Base-by-base conservation (phyloP, 768 basidiomycete species). In the Russula foetens region DNA sequence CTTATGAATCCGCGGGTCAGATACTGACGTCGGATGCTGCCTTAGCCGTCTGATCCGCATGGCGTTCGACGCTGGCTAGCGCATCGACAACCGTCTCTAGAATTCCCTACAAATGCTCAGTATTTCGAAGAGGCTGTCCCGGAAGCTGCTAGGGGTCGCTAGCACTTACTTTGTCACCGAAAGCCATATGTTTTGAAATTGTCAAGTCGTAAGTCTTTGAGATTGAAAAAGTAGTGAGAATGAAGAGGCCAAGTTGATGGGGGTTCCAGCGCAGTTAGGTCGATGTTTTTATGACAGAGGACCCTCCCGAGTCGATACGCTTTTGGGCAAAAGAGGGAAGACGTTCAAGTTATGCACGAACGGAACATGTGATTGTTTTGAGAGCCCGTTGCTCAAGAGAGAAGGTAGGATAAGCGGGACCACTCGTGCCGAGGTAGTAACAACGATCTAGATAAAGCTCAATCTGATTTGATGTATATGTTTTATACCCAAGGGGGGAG, bases 291-390 rank as follows among this genome's bases (percentile, higher is more conserved):
- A 62, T 28, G 17, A 2, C n/a, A 5, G 35, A 11, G 39, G n/a
- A 19, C 35, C 29, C 35, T 33, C 38, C n/a, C 26, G 19, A 43
- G 35, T 15, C n/a, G 19, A 52, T n/a, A 38, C n/a, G 49, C 15
- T 45, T 2, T 23, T 29, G 19, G 24, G 17, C 49, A 58, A 58
- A 24, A 26, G 0, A 29, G 48, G n/a, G 38, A 38, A 12, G 44
- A 45, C 21, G 9, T n/a, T n/a, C n/a, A n/a, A n/a, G n/a, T 52
- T 49, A 56, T 8, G 23, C 14, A 47, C 7, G 48, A 14, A 46
- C 44, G 19, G 14, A 28, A 48, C 51, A 63, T 56, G 49, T 49
- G 56, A 46, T 62, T 55, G 56, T 44, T 66, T 23, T 11, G 24
- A 21, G 15, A 44, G 17, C 19, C 39, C 56, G 19, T 48, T 33